Evolutionary conservation across 176 grass and related monocot genomes (phyloP).

Genomic region (Triticum aestivum): DNA sequence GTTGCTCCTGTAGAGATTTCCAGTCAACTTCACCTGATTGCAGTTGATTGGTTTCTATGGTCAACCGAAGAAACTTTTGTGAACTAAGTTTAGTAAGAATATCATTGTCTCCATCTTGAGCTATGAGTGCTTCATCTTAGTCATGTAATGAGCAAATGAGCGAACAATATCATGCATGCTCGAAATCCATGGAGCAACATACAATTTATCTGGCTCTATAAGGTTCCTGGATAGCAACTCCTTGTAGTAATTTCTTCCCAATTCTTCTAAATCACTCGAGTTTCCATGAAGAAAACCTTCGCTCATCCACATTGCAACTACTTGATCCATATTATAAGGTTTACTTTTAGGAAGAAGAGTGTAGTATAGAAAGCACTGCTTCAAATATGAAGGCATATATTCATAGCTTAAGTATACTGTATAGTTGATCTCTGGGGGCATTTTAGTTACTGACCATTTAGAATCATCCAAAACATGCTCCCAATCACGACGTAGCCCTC

Average conservation of each 20-base stretch:
- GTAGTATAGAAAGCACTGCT: neutral
- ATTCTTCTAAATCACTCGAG: neutral
- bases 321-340: neutral
- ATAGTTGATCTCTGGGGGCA: neutral
- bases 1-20: neutral
- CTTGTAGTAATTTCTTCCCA: neutral
- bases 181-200: rapidly evolving
- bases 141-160: slow-evolving; percentile 23
- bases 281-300: neutral
- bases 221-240: slow-evolving; percentile 45
- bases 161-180: slow-evolving; percentile 39
- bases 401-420: neutral
- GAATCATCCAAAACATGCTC: neutral
- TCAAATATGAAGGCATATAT: neutral
- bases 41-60: neutral
- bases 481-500: neutral
- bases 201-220: neutral
- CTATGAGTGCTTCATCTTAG: slow-evolving; percentile 4
- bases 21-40: neutral
- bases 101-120: neutral
- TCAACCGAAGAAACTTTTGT: neutral
- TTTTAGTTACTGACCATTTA: neutral
- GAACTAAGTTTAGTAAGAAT: neutral
- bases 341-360: neutral
- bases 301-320: neutral